Percentiles rank a stretch among this genome's conserved stretches.
These are phyloP conservation scores for Naganishia antarctica DNA, from an alignment of 768 basidiomycete genomes.

Conservation along the genomic window DNA sequence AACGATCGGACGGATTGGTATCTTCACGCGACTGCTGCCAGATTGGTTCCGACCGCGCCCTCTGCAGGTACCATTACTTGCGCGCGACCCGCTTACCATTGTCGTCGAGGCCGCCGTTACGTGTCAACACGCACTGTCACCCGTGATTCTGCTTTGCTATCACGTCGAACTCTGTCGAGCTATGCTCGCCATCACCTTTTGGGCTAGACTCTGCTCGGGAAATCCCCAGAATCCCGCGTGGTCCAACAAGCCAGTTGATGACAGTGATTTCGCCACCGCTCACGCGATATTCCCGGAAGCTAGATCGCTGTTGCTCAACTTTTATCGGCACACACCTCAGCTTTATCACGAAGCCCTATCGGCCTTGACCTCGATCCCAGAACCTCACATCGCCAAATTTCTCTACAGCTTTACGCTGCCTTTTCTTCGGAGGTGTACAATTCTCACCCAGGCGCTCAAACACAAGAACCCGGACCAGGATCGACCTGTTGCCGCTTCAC, in stretches of 20 bases:
- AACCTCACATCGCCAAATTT: slow-evolving; percentile 75
- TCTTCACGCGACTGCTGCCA: slow-evolving; percentile 81
- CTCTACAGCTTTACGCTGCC: slow-evolving; percentile 84
- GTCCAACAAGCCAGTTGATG: slow-evolving; percentile 45
- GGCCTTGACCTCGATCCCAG: slow-evolving; percentile 73
- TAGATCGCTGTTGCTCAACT: slow-evolving; percentile 55
- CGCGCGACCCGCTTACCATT: slow-evolving; percentile 83
- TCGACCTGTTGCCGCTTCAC: slow-evolving; percentile 41
- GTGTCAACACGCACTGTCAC: slow-evolving; percentile 79
- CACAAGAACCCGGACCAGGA: slow-evolving; percentile 32
- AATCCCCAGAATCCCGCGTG: slow-evolving; percentile 19
- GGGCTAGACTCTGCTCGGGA: slow-evolving; percentile 34
- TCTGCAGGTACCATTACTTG: slow-evolving; percentile 76
- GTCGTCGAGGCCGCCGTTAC: slow-evolving; percentile 86
- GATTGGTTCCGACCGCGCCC: slow-evolving; percentile 87
- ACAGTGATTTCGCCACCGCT: slow-evolving; percentile 56
- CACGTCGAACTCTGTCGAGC: slow-evolving; percentile 83
- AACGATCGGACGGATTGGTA: slow-evolving; percentile 47
- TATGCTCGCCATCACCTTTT: slow-evolving; percentile 63
- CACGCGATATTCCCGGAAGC: slow-evolving; percentile 70
- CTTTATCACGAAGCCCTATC: slow-evolving; percentile 79
- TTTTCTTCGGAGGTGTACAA: slow-evolving; percentile 80
- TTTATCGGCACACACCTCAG: slow-evolving; percentile 79
- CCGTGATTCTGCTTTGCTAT: slow-evolving; percentile 81
- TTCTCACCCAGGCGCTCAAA: slow-evolving; percentile 70